Conservation (phyloP, 345 rosid species). For the Microthlaspi erraticum region DNA sequence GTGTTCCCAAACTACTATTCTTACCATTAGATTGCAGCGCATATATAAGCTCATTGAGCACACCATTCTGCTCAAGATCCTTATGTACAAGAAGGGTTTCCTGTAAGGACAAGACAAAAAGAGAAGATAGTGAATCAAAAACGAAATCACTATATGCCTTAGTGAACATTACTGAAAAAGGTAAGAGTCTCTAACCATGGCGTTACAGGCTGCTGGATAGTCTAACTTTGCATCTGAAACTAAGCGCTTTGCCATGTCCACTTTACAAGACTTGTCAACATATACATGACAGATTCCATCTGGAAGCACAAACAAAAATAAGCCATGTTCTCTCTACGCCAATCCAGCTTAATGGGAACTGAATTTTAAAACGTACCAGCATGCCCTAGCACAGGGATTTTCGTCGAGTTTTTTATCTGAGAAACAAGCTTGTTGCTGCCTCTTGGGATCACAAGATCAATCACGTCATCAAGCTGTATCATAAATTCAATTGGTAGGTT, state of each 20-base stretch:
- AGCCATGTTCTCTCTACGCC: conserved; percentile 22
- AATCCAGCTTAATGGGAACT: conserved; percentile 10
- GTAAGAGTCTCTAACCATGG: conserved; percentile 67
- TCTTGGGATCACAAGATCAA: conserved; percentile 99
- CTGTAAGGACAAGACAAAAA: conserved; percentile 47
- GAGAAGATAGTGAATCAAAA: conserved; percentile 10
- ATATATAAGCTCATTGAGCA: conserved; percentile 57
- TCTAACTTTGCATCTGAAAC: conserved; percentile 90
- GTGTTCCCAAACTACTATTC: background rate
- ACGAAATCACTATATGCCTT: background rate
- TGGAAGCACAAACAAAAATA: conserved; percentile 35
- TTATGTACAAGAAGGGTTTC: conserved; percentile 96
- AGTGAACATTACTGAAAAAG: conserved; percentile 25
- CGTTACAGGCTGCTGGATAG: conserved; percentile 98
- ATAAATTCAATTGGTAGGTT: conserved; percentile 40
- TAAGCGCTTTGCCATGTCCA: conserved; percentile 78
- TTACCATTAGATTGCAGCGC: conserved; percentile 71
- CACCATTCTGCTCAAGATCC: conserved; percentile 69
- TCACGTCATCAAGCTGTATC: conserved; percentile 93
- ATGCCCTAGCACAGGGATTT: conserved; percentile 97
- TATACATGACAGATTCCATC: conserved; percentile 98
- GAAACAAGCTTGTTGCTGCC: conserved; percentile 97
- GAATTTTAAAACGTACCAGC: conserved; percentile 58
- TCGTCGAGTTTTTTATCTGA: conserved; percentile 88
- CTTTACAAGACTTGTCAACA: conserved; percentile 85